phyloP scores from a whole-genome alignment of 2,329 filamentous ascomycete species.

The Bipolaris gigantea region DNA sequence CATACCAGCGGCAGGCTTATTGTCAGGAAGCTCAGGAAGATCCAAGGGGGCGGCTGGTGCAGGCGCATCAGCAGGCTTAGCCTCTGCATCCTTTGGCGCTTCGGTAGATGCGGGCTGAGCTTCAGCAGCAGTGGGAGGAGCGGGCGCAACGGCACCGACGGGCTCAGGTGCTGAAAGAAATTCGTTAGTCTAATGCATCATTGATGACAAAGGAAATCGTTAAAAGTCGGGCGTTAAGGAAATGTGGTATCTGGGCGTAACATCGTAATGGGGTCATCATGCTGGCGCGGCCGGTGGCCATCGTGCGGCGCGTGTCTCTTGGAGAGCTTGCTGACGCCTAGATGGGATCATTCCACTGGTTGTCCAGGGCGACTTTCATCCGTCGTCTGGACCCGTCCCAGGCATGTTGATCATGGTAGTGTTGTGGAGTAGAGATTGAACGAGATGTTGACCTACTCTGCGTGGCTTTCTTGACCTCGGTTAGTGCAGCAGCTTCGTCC shows the following conservation, averaged over 20 bases:
- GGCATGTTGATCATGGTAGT: slow-evolving; percentile 13
- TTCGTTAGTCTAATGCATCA: slow-evolving; percentile 30
- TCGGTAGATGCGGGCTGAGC: slow-evolving; percentile 27
- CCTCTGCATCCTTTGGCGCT: slow-evolving; percentile 21
- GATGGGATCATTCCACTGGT: slow-evolving; percentile 13
- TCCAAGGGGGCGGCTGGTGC: slow-evolving; percentile 22
- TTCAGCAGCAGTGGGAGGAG: slow-evolving; percentile 32
- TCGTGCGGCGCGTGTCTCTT: neutral
- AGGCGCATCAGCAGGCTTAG: slow-evolving; percentile 16
- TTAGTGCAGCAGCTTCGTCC: slow-evolving; percentile 32
- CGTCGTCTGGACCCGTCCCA: slow-evolving; percentile 29
- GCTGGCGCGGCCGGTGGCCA: neutral
- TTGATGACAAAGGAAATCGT: slow-evolving; percentile 8
- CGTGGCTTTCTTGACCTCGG: slow-evolving; percentile 41
- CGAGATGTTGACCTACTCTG: slow-evolving; percentile 36
- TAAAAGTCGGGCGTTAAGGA: neutral
- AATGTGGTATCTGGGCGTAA: slow-evolving; percentile 3
- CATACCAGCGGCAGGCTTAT: slow-evolving; percentile 42
- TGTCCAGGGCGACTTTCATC: slow-evolving; percentile 20
- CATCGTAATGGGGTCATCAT: neutral
- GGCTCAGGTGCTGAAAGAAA: slow-evolving; percentile 37
- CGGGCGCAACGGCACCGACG: slow-evolving; percentile 34
- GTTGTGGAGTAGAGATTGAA: slow-evolving; percentile 8
- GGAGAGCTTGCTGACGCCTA: slow-evolving; percentile 1
- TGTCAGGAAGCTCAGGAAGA: slow-evolving; percentile 29